Conservation (phyloP, 2,329 filamentous ascomycete species). For the Hymenoscyphus scutula region DNA sequence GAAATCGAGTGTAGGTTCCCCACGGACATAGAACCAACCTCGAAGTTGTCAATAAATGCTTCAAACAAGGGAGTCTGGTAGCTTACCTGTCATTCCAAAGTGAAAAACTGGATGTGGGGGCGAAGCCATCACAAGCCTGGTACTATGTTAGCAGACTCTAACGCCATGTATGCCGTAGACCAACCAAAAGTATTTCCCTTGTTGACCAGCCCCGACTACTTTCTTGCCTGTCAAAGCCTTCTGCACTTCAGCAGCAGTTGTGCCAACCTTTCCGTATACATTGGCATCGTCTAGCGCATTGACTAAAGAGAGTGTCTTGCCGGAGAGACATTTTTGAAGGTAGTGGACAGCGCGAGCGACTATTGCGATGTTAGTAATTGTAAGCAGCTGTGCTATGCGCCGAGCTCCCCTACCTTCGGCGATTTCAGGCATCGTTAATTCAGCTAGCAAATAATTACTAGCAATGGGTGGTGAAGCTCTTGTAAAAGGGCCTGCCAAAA, state of each 20-base stretch:
- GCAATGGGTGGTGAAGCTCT: not conserved
- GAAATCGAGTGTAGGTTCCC: conserved; percentile 77
- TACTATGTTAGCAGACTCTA: not conserved
- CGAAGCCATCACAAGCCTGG: conserved; percentile 66
- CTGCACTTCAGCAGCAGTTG: conserved; percentile 71
- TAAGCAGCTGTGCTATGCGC: not conserved
- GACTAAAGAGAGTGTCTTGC: conserved; percentile 71
- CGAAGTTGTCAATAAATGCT: conserved; percentile 17
- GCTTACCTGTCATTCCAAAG: conserved; percentile 66
- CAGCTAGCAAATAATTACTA: not conserved
- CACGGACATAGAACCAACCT: conserved; percentile 84
- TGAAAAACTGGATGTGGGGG: conserved; percentile 88
- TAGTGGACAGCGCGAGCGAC: conserved; percentile 86
- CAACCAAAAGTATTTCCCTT: conserved; percentile 95
- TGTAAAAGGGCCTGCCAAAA: not conserved
- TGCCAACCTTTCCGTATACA: conserved; percentile 89
- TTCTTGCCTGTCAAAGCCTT: conserved; percentile 72
- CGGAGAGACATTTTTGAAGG: conserved; percentile 78
- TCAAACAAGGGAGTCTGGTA: not conserved
- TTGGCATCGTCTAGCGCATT: conserved; percentile 75
- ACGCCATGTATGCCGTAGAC: not conserved
- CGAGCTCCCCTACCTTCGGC: conserved; percentile 49
- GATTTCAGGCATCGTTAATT: conserved; percentile 56
- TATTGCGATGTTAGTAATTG: conserved; percentile 30
- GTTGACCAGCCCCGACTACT: conserved; percentile 68